These are phyloP conservation scores for Fusarium heterosporum DNA, from an alignment of 2,329 filamentous ascomycete species.

Conservation along the genomic window DNA sequence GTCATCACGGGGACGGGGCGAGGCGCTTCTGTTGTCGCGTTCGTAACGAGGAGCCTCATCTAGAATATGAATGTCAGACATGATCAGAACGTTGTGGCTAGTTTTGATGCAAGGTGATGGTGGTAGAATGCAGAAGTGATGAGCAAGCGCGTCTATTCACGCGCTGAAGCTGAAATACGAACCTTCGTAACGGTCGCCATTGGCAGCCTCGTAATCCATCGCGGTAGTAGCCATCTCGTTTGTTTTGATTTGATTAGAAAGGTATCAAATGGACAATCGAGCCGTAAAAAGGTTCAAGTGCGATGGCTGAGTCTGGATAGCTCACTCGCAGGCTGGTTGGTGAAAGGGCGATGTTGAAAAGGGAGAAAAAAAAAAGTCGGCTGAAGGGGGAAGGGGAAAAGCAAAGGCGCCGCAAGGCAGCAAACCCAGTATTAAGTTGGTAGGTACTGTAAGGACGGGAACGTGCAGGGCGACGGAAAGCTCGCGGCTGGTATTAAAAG, in stretches of 20 bases:
- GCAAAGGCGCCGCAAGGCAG: conserved; percentile 39
- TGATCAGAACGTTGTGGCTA: background rate
- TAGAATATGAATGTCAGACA: conserved; percentile 48
- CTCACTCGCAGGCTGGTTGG: conserved; percentile 43
- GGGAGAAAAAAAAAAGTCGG: conserved; percentile 44
- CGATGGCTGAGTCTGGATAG: conserved; percentile 41
- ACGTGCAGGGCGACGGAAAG: conserved; percentile 23
- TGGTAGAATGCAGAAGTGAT: conserved; percentile 2
- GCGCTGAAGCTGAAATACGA: conserved; percentile 45
- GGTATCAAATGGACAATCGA: conserved; percentile 28
- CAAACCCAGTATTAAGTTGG: conserved; percentile 32
- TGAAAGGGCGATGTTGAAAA: conserved; percentile 43
- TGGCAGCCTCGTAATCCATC: conserved; percentile 78
- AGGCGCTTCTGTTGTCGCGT: conserved; percentile 74
- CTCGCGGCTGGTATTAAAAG: conserved; percentile 32
- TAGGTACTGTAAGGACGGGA: conserved; percentile 26
- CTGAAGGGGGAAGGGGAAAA: conserved; percentile 42
- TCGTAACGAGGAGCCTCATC: conserved; percentile 75
- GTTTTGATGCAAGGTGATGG: conserved; percentile 11
- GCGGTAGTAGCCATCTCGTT: conserved; percentile 69
- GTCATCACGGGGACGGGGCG: conserved; percentile 72
- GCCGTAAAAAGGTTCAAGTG: conserved; percentile 33
- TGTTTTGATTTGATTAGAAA: conserved; percentile 18
- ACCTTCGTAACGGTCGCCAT: conserved; percentile 76
- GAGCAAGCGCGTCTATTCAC: conserved; percentile 36